Conservation (phyloP, 345 rosid genomes). For the Pseudoturritis turrita region DNA sequence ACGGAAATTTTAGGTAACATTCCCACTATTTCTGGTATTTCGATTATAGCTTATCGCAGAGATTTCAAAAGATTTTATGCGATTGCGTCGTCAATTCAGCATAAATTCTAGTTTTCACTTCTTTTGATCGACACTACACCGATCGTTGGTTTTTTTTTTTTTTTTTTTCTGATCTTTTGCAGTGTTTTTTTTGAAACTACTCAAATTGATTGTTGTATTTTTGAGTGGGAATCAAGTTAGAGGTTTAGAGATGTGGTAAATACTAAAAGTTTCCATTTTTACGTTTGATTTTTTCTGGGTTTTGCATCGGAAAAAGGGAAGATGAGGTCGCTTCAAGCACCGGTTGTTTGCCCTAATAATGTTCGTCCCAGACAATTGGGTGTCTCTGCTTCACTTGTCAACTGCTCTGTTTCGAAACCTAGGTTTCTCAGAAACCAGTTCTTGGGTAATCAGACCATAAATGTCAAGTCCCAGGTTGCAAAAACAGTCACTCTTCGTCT, state of each 20-base stretch:
- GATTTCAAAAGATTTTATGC: neutral
- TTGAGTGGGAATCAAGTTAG: neutral
- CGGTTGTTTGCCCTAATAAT: constrained; percentile 56
- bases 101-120: neutral
- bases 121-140: neutral
- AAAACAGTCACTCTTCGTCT: neutral
- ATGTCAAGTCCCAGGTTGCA: constrained; percentile 32
- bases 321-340: constrained; percentile 77
- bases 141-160: neutral
- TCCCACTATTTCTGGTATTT: neutral
- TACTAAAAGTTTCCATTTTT: neutral
- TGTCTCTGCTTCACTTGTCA: constrained; percentile 22
- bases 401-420: constrained; percentile 32
- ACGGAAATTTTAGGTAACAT: neutral
- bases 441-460: constrained; percentile 41
- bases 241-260: neutral
- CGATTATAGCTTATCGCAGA: neutral
- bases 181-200: neutral
- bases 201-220: neutral
- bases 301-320: neutral
- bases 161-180: neutral
- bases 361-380: constrained; percentile 45
- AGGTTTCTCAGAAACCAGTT: constrained; percentile 30
- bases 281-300: neutral
- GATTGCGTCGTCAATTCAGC: no score